A percentile compares a stretch with the other conserved stretches of the same genome.
Evolutionary conservation across 345 rosid genomes (phyloP).

Genomic region (Viola odorata): DNA sequence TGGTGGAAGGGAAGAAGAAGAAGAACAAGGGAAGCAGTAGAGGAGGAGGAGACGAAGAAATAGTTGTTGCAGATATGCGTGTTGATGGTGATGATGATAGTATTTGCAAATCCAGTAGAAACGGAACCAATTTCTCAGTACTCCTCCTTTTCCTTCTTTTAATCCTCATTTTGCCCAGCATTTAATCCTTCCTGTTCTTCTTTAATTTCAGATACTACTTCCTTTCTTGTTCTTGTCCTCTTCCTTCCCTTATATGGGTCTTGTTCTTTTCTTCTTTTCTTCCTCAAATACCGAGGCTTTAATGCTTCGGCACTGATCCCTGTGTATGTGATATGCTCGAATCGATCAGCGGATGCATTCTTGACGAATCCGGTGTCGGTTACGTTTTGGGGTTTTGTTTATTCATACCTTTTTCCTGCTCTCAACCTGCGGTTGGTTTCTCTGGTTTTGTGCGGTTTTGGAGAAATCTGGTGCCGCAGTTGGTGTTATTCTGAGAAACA

Average conservation of each 20-base stretch:
- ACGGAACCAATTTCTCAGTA: slow-evolving; percentile 52
- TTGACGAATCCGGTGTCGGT: slow-evolving; percentile 41
- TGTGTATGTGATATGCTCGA: slow-evolving; percentile 19
- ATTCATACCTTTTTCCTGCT: neutral
- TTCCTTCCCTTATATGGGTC: neutral
- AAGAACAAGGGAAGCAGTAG: slow-evolving; percentile 5
- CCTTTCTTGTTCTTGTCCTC: neutral
- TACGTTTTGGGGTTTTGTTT: slow-evolving; percentile 6
- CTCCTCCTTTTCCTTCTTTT: slow-evolving; percentile 58
- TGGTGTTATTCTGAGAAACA: slow-evolving; percentile 1
- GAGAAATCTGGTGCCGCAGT: slow-evolving; percentile 1
- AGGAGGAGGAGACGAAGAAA: slow-evolving; percentile 9
- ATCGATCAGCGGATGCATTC: slow-evolving; percentile 31
- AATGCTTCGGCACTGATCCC: too few species aligned
- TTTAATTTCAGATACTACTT: neutral
- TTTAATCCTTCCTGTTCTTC: slow-evolving; percentile 23
- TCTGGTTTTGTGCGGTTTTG: neutral
- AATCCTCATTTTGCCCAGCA: slow-evolving; percentile 58
- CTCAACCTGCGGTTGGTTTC: neutral
- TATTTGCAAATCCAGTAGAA: slow-evolving; percentile 33
- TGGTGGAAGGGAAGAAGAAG: slow-evolving; percentile 1
- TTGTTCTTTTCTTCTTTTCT: neutral
- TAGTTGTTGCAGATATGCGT: neutral
- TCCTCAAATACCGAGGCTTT: neutral
- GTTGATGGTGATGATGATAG: slow-evolving; percentile 54